Evolutionary conservation across 352 stramenopile genomes (phyloP).

Genomic region (Aphanomyces stellatus): DNA sequence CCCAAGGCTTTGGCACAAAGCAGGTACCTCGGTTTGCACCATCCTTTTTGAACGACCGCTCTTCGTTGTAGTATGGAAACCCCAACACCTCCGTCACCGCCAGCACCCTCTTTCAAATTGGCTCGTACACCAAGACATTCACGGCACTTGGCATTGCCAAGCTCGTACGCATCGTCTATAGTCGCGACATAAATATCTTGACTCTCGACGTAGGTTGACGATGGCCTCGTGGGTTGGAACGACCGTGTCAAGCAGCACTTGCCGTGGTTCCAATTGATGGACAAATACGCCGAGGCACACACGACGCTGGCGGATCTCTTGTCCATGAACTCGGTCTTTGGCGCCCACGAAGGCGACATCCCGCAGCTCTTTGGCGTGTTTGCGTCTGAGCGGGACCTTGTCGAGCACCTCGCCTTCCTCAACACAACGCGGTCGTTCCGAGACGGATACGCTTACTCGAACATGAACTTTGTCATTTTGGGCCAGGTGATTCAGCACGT

Average conservation of each 20-base stretch:
- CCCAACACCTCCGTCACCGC: conserved; percentile 26
- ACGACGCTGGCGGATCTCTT: conserved; percentile 42
- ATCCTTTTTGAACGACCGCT: too few relatives aligned
- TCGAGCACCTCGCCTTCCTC: conserved; percentile 29
- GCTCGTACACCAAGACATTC: conserved; percentile 57
- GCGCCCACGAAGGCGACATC: not conserved
- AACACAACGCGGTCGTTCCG: conserved; percentile 36
- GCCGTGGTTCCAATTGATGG: conserved; percentile 37
- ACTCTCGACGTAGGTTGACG: conserved; percentile 26
- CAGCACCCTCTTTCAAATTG: conserved; percentile 54
- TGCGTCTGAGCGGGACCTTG: conserved; percentile 29
- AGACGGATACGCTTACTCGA: conserved; percentile 45
- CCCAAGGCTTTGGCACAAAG: conserved; percentile 9
- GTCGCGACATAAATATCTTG: not conserved
- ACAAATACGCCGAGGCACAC: conserved; percentile 47
- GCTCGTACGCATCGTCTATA: conserved; percentile 20
- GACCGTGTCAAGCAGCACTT: conserved; percentile 47
- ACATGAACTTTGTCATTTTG: conserved; percentile 51
- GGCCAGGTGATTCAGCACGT: conserved; percentile 47
- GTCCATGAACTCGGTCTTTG: conserved; percentile 41
- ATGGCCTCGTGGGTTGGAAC: conserved; percentile 38
- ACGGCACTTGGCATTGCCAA: conserved; percentile 28
- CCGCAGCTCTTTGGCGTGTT: conserved; percentile 29
- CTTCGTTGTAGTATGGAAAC: not conserved
- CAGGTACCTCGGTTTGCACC: not conserved